phyloP scores from a whole-genome alignment of 2,329 filamentous ascomycete species.

The Beauveria bassiana region DNA sequence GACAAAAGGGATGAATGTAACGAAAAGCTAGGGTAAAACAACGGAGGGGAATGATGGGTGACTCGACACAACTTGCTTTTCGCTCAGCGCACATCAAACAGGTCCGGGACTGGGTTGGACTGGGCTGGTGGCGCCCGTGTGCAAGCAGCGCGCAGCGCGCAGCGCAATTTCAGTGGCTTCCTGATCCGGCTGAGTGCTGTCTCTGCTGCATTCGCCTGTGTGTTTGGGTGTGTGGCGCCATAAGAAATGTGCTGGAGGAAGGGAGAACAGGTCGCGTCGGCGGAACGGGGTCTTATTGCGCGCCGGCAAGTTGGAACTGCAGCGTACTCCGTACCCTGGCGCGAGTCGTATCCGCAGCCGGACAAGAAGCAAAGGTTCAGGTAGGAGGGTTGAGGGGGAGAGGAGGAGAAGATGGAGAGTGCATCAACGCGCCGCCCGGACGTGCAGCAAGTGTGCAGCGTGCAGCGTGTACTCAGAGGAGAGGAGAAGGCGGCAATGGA shows the following conservation, averaged over 20 bases:
- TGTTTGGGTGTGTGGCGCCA: neutral
- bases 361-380: neutral
- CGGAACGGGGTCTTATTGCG: neutral
- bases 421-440: constrained; percentile 8
- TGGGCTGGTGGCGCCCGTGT: neutral
- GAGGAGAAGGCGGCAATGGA: neutral
- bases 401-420: neutral
- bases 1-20: neutral
- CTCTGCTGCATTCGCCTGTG: constrained; percentile 5
- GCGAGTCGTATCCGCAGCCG: neutral
- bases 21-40: neutral
- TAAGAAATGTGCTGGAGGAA: neutral
- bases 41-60: neutral
- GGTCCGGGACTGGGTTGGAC: neutral
- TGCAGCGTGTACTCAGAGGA: neutral
- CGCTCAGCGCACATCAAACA: constrained; percentile 6
- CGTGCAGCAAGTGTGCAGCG: constrained; percentile 3
- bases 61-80: constrained; percentile 1
- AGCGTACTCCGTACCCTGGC: neutral
- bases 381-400: neutral
- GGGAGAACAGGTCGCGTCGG: neutral
- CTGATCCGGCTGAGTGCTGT: constrained; percentile 5
- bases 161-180: constrained; percentile 7
- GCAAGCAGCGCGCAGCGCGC: neutral
- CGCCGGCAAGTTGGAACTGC: neutral